Evolutionary conservation across 805 yeast genomes (phyloP).

Genomic region (Saturnispora diversa): DNA sequence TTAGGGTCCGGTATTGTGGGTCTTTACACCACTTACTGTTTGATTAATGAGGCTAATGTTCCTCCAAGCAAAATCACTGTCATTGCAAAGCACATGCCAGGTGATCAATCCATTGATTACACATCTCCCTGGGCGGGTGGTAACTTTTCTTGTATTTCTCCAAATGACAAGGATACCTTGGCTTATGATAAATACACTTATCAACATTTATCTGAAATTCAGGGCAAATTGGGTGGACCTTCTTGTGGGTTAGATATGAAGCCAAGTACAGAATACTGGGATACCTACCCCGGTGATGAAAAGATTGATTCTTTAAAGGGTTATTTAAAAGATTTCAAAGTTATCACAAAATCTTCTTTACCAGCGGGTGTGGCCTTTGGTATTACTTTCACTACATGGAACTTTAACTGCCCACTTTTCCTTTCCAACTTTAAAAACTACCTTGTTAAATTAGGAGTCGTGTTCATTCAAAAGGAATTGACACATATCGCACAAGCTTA

Average conservation of each 20-base stretch:
- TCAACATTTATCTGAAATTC: constrained; percentile 36
- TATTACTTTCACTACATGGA: constrained; percentile 50
- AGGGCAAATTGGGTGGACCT: constrained; percentile 41
- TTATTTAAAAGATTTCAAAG: constrained; percentile 42
- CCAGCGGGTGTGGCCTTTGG: constrained; percentile 53
- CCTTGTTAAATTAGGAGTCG: constrained; percentile 43
- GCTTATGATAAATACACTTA: constrained; percentile 52
- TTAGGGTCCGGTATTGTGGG: constrained; percentile 61
- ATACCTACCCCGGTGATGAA: constrained; percentile 34
- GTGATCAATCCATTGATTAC: constrained; percentile 65
- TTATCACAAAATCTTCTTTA: constrained; percentile 32
- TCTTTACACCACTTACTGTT: constrained; percentile 48
- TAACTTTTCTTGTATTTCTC: constrained; percentile 53
- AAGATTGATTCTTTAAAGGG: constrained; percentile 41
- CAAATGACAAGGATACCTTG: constrained; percentile 43
- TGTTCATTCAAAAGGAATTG: constrained; percentile 38
- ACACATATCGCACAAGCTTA: constrained; percentile 52
- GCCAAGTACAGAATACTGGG: constrained; percentile 58
- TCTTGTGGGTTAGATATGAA: constrained; percentile 45
- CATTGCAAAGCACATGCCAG: constrained; percentile 63
- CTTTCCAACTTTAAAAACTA: constrained; percentile 39
- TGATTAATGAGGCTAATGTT: constrained; percentile 36
- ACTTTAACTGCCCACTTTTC: constrained; percentile 64
- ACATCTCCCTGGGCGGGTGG: constrained; percentile 82
- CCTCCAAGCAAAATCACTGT: constrained; percentile 41